A percentile compares a stretch with the other conserved stretches of the same genome.
Evolutionary conservation across 176 grass and related monocot species (phyloP).

Genomic region (Oryza meyeriana): DNA sequence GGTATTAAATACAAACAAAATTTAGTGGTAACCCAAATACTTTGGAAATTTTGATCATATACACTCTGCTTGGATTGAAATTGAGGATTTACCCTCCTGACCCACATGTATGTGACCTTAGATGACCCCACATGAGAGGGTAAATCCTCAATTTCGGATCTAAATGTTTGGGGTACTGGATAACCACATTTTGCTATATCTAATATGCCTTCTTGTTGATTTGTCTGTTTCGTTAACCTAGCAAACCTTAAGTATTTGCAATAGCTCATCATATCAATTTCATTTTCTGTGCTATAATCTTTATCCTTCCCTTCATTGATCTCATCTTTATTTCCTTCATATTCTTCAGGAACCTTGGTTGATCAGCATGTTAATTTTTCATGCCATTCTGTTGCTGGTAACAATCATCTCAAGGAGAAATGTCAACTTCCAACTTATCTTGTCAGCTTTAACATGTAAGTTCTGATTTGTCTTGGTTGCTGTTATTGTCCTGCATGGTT

Average conservation of each 20-base stretch:
- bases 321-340: not conserved
- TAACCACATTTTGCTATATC: not conserved
- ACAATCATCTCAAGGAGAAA: conserved; percentile 83
- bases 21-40: not conserved
- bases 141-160: too few relatives aligned
- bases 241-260: not conserved
- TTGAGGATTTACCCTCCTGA: too few relatives aligned
- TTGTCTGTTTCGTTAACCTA: not conserved
- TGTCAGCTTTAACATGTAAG: conserved; percentile 77
- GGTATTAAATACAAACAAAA: not conserved
- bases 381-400: conserved; percentile 65
- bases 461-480: not conserved
- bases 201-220: not conserved
- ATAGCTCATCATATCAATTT: not conserved
- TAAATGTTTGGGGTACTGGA: too few relatives aligned
- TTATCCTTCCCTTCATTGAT: not conserved
- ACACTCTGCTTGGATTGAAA: too few relatives aligned
- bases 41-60: too few relatives aligned
- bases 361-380: conserved; percentile 59
- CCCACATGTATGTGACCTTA: too few relatives aligned
- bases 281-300: not conserved
- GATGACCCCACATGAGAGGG: too few relatives aligned
- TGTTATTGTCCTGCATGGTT: not conserved
- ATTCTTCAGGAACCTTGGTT: conserved; percentile 78
- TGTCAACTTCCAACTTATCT: conserved; percentile 77